Conservation (phyloP, 2,329 filamentous ascomycete species). For the Cryphonectria radicalis region DNA sequence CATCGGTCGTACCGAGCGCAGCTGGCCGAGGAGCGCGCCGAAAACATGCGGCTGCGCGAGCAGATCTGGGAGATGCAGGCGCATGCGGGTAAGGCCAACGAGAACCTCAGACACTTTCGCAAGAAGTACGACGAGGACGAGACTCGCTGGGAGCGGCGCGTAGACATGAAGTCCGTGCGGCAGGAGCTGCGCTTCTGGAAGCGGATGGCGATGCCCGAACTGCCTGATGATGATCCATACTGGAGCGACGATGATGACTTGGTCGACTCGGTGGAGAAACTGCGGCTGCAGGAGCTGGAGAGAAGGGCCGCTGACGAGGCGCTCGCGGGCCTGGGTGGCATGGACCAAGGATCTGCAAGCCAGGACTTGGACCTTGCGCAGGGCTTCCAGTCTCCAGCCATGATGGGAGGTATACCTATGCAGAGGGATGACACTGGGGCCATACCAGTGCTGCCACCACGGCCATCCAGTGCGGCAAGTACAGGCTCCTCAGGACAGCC, state of each 20-base stretch:
- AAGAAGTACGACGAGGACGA: constrained; percentile 60
- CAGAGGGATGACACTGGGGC: constrained; percentile 41
- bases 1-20: constrained; percentile 69
- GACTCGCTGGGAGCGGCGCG: constrained; percentile 55
- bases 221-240: constrained; percentile 62
- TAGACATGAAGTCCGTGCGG: constrained; percentile 55
- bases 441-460: constrained; percentile 43
- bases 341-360: constrained; percentile 21
- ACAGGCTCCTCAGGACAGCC: constrained; percentile 42
- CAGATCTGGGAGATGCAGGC: constrained; percentile 71
- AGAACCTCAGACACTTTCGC: constrained; percentile 60
- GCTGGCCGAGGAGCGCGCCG: constrained; percentile 66
- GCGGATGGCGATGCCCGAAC: constrained; percentile 65
- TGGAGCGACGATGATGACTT: constrained; percentile 70
- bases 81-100: constrained; percentile 62
- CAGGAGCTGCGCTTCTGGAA: constrained; percentile 71
- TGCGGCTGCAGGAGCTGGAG: constrained; percentile 55
- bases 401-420: constrained; percentile 50
- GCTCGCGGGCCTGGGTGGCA: constrained; percentile 33
- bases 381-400: constrained; percentile 33
- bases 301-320: constrained; percentile 47
- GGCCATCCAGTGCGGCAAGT: constrained; percentile 47
- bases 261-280: constrained; percentile 64
- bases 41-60: constrained; percentile 65
- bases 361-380: constrained; percentile 33